These are phyloP conservation scores for Flaveria ramosissima DNA, from an alignment of 129 eudicot genomes.

Conservation along the genomic window DNA sequence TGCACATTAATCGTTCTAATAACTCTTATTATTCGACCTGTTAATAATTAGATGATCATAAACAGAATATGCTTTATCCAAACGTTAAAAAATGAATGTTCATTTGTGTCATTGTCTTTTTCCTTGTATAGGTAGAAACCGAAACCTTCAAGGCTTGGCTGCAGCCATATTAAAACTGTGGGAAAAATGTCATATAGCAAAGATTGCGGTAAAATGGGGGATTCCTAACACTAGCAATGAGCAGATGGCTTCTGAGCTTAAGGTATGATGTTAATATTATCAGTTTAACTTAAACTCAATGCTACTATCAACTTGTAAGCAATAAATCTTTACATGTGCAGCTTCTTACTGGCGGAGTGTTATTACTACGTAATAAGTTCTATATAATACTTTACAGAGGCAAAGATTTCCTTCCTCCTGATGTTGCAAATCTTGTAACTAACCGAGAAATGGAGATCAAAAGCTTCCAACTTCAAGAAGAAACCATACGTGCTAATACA, in stretches of 20 bases:
- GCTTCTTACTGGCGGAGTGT: conserved; percentile 93
- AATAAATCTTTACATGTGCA: conserved; percentile 46
- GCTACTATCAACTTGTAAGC: conserved; percentile 14
- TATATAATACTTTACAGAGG: conserved; percentile 89
- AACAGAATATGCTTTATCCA: neutral
- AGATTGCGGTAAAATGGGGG: conserved; percentile 94
- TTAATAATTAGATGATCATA: neutral
- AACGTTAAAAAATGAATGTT: neutral
- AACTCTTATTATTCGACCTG: neutral
- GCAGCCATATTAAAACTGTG: conserved; percentile 84
- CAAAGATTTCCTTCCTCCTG: conserved; percentile 79
- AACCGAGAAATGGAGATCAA: conserved; percentile 75
- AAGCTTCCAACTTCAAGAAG: conserved; percentile 68
- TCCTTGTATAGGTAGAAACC: conserved; percentile 76
- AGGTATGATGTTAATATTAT: conserved; percentile 47
- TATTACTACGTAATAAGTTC: conserved; percentile 91
- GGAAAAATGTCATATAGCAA: conserved; percentile 86
- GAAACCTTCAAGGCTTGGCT: conserved; percentile 93
- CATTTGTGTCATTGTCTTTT: conserved; percentile 1
- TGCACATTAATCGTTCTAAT: conserved; percentile 5
- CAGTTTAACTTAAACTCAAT: conserved; percentile 22
- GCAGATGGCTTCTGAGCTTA: conserved; percentile 92
- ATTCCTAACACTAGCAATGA: conserved; percentile 84
- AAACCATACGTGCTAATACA: conserved; percentile 63
- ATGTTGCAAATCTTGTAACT: conserved; percentile 66